Base-by-base conservation (phyloP, 2,329 filamentous ascomycete species). In the Ophiostoma populinum region DNA sequence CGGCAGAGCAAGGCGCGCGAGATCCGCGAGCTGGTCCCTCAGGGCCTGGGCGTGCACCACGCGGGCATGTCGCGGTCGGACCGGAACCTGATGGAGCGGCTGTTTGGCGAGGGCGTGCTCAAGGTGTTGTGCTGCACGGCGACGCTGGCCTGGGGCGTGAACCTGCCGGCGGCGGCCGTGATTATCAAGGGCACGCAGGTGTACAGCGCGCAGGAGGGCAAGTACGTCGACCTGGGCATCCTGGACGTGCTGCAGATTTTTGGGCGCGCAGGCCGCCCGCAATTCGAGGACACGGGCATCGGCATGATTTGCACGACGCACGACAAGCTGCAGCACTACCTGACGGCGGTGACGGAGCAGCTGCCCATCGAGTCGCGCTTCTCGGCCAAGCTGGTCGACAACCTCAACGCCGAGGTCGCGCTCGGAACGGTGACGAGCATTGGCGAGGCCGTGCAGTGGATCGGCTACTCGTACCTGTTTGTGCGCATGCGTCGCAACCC, bases 91-190 rank as follows among this genome's bases (percentile, higher is more conserved):
- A 83, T 94, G 63, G 92, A 98, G 54, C 74, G 82, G 13, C 67
- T 95, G 12, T 98, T 98, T 46, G 72, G 67, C 4, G 79, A 92
- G 45, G 92, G 90, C 18, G 77, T 95, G n/a, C 70, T 95, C 46
- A 93, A 90, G 54, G 86, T 98, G 1, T 75, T 98, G 16, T 95
- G 87, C 63, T 98, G 92, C 72, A 98, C 90, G 3, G 90, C 90
- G 9, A 98, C 90, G 1, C 66, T 98, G 18, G 90, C 90, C 1
- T 98, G 90, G 90, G 90, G 90, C 74, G 87, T 98, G 51, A 98
- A 98, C 55, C 70, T 98, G 55, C 90, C 90, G 1, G 90, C 90
- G 22, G 90, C 90, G 0, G 92, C 90, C 0, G 90, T 98, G 34
- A 70, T 98, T 35, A 98, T 98, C 65, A 98, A 98, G 54, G 90